Base-by-base conservation (phyloP, 2,329 filamentous ascomycete genomes). In the Rugonectria rugulosa region DNA sequence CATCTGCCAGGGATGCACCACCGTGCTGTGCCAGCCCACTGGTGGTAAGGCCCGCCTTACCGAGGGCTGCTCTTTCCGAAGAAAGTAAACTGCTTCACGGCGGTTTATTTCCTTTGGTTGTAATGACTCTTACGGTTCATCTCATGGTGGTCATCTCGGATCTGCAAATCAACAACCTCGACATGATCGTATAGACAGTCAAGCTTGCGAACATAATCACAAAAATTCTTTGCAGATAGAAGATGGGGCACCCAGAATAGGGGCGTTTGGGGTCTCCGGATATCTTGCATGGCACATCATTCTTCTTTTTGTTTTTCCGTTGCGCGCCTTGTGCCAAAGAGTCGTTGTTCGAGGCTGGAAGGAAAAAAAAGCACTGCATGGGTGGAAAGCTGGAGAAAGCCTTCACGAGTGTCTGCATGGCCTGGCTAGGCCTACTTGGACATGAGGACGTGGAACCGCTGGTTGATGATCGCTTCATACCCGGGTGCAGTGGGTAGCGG, bases 11-110 rank as follows among this genome's bases (percentile, higher is more conserved):
- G 95, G 95, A 75, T 99, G 95, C 91, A 97, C 94, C 75, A 97
- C 96, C 74, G 95, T 99, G 71, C 91, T 99, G 66, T 99, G 95
- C 91, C 95, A 99, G 82, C 95, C 95, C 70, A 99, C 95, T 72
- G 95, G 95, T 88, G 95, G 95, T 76, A 99, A 99, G 88, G 95
- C 95, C 77, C 88, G 95, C 80, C 86, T 99, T 77, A 99, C 95
- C 68, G 95, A 99, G 89, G 95, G 95, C 80, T 99, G 95, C 91
- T 98, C 95, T 78, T 99, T 99, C 92, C 90, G 95, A 85, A 93
- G 93, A 86, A 99, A 99, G 94, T 99, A 98, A 83, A 91, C 75
- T 80, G 74, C 69, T 67, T 71, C 68, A 68, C 63, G 72, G 77
- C 74, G 74, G 71, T 78, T 80, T 75, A 53, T 74, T 77, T 80